Evolutionary conservation across 257 asterid genomes (phyloP), one percentile per base, ranked within the genome.

Genomic region (Rehmannia glutinosa): DNA sequence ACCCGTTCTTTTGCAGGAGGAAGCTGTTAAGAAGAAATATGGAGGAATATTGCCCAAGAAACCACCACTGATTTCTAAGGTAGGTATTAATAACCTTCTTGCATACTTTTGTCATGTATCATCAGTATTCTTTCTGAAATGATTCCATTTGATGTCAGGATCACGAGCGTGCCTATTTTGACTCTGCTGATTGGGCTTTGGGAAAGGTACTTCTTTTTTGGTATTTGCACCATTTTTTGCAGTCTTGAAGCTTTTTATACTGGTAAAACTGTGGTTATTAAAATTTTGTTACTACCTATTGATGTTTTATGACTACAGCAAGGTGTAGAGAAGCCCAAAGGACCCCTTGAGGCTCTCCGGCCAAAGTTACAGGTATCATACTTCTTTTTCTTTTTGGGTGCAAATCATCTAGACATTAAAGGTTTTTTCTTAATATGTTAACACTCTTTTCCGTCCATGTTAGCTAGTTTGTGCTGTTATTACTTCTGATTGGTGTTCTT

Each of bases 121-220:
- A 33, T 25, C 55, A 12, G 24, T 24, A 51, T 72, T 74, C 16
- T 59, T 62, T 69, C 62, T 47, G 15, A 58, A 55, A 9, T 33
- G 27, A 33, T 58, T 67, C 12, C 33, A 56, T 35, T 73, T 77
- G 66, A 62, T 62, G 42, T 30, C 83, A 94, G 99, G 99, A 94
- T 73, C 99, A 94, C 36, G 99, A 94, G 73, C 97, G 99, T 69
- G 99, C 99, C 24, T 94, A 87, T 80, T 94, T 94, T 70, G 99
- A 94, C 80, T 94, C 99, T 67, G 97, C 99, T 80, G 99, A 94
- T 74, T 91, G 99, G 99, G 99, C 99, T 66, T 76, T 94, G 80
- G 97, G 97, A 58, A 94, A 94, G 99, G 97, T 94, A 83, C 52
- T 54, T 54, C 11, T 2, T 62, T 25, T 63, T 49, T 70, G 41